A percentile compares a stretch with the other conserved stretches of the same genome.
Evolutionary conservation across 805 yeast genomes (phyloP).

Genomic region (Candida boleticola): DNA sequence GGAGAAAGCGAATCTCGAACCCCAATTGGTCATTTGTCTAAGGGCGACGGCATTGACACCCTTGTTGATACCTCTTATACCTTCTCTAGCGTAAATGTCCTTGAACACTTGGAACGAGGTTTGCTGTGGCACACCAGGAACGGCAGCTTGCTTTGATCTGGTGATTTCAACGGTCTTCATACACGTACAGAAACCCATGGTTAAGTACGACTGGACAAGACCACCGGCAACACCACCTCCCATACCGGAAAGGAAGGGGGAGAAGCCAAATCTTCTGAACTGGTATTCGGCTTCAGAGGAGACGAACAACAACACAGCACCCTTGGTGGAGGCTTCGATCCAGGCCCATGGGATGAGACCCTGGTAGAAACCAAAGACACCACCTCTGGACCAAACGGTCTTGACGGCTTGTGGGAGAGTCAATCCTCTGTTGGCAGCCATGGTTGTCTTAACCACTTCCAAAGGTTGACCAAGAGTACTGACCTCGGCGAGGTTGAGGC

Average conservation of each 20-base stretch:
- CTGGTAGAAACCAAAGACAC: slow-evolving; percentile 88
- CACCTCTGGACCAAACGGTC: slow-evolving; percentile 92
- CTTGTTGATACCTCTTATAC: slow-evolving; percentile 90
- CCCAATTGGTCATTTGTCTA: slow-evolving; percentile 99
- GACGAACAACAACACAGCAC: slow-evolving; percentile 91
- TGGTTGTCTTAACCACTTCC: slow-evolving; percentile 93
- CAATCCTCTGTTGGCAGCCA: slow-evolving; percentile 92
- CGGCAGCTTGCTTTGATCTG: slow-evolving; percentile 67
- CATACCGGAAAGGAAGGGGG: slow-evolving; percentile 80
- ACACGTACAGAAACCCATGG: slow-evolving; percentile 98
- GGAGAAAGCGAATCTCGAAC: slow-evolving; percentile 91
- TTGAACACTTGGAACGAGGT: slow-evolving; percentile 83
- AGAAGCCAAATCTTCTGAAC: slow-evolving; percentile 58
- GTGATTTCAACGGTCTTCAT: slow-evolving; percentile 99
- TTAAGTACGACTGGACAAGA: slow-evolving; percentile 90
- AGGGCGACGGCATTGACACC: slow-evolving; percentile 99
- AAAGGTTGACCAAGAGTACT: slow-evolving; percentile 96
- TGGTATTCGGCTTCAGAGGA: slow-evolving; percentile 89
- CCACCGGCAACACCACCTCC: slow-evolving; percentile 97
- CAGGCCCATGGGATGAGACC: slow-evolving; percentile 99
- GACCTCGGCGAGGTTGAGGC: slow-evolving; percentile 86
- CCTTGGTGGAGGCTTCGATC: slow-evolving; percentile 99
- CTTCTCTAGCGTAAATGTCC: slow-evolving; percentile 81
- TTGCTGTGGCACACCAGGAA: slow-evolving; percentile 66
- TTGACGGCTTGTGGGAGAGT: slow-evolving; percentile 64